Evolutionary conservation across 345 rosid genomes (phyloP).

Genomic region (Mercurialis annua): DNA sequence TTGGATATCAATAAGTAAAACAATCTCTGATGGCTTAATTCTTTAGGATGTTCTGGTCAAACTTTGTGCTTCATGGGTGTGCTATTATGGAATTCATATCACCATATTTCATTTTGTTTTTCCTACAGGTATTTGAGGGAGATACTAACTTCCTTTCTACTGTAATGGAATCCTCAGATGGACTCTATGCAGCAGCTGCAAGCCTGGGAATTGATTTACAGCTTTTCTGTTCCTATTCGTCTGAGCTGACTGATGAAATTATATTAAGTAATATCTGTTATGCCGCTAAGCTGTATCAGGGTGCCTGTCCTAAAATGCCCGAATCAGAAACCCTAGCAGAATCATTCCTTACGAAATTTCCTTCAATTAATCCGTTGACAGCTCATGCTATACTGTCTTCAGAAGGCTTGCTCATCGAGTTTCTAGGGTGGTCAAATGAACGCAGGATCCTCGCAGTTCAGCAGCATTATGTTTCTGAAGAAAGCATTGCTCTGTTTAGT

Average conservation of each 20-base stretch:
- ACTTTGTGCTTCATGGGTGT: constrained; percentile 7
- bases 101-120: neutral
- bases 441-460: constrained; percentile 48
- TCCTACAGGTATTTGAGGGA: constrained; percentile 63
- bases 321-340: constrained; percentile 92
- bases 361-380: constrained; percentile 82
- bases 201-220: constrained; percentile 86
- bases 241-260: constrained; percentile 69
- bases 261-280: constrained; percentile 56
- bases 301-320: constrained; percentile 55
- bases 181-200: constrained; percentile 88
- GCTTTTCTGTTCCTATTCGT: constrained; percentile 72
- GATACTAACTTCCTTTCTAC: constrained; percentile 49
- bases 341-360: constrained; percentile 83
- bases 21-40: neutral
- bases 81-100: neutral
- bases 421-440: constrained; percentile 60
- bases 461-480: constrained; percentile 60
- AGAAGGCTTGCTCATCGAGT: constrained; percentile 51
- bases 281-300: constrained; percentile 39
- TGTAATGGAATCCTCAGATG: constrained; percentile 73
- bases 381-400: constrained; percentile 79
- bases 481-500: constrained; percentile 63
- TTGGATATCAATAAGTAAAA: neutral
- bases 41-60: constrained; percentile 4